Conservation (phyloP, 768 basidiomycete genomes). For the Hortiboletus campestris region DNA sequence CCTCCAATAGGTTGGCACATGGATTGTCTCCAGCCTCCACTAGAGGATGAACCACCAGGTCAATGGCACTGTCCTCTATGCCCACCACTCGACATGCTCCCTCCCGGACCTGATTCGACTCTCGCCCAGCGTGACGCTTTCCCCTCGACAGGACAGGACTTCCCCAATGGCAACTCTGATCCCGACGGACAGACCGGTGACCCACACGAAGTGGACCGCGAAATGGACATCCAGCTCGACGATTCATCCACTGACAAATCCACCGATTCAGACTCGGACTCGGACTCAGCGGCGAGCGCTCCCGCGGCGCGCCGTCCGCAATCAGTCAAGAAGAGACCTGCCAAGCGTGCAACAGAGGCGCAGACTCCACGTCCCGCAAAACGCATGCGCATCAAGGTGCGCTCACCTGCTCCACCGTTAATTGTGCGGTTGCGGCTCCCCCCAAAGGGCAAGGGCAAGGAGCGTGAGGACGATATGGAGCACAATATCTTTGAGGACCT, state of each 20-base stretch:
- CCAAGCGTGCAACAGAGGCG: conserved; percentile 23
- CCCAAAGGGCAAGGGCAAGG: conserved; percentile 66
- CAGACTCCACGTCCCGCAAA: conserved; percentile 37
- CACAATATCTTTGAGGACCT: conserved; percentile 83
- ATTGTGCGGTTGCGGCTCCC: conserved; percentile 55
- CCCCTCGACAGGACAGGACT: conserved; percentile 32
- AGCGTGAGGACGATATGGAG: conserved; percentile 60
- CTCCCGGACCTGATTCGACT: not conserved
- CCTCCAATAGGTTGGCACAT: conserved; percentile 71
- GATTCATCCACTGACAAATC: conserved; percentile 34
- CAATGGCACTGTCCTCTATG: conserved; percentile 76
- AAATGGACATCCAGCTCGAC: conserved; percentile 36
- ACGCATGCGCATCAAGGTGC: conserved; percentile 47
- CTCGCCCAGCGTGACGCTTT: conserved; percentile 40
- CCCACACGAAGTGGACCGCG: conserved; percentile 23
- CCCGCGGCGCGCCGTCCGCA: conserved; percentile 11
- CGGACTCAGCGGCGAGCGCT: conserved; percentile 23
- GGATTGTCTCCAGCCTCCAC: conserved; percentile 72
- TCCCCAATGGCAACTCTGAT: conserved; percentile 19
- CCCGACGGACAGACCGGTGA: conserved; percentile 32
- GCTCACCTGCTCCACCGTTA: conserved; percentile 34
- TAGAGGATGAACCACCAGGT: conserved; percentile 70
- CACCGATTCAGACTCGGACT: conserved; percentile 32
- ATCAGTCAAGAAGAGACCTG: conserved; percentile 28
- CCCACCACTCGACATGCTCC: conserved; percentile 32